Evolutionary conservation across 164 flowering plant species (phyloP).

Genomic region (Brasenia schreberi): DNA sequence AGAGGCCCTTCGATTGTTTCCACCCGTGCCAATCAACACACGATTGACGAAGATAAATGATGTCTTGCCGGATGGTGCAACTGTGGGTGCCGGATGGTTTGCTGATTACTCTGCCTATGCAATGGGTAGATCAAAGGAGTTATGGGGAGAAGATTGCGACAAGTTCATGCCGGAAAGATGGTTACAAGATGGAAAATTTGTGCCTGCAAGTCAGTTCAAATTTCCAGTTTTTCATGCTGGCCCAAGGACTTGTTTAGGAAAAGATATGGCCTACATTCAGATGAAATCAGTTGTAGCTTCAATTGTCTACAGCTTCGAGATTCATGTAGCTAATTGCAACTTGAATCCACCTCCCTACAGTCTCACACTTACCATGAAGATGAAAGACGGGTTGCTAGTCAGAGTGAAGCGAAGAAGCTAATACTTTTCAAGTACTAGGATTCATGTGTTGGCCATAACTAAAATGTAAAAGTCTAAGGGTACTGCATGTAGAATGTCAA

Average conservation of each 20-base stretch:
- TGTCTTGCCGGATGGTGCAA: slow-evolving; percentile 30
- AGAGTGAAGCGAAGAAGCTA: neutral
- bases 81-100: slow-evolving; percentile 30
- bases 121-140: slow-evolving; percentile 36
- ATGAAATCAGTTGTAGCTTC: slow-evolving; percentile 44
- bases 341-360: slow-evolving; percentile 22
- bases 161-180: slow-evolving; percentile 49
- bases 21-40: slow-evolving; percentile 37
- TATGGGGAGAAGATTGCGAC: slow-evolving; percentile 42
- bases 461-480: neutral
- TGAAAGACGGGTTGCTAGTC: slow-evolving; percentile 39
- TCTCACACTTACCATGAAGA: slow-evolving; percentile 22
- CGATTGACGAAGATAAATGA: slow-evolving; percentile 21
- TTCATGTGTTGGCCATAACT: neutral
- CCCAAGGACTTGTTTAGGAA: slow-evolving; percentile 44
- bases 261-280: slow-evolving; percentile 50
- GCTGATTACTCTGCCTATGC: slow-evolving; percentile 42
- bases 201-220: slow-evolving; percentile 20
- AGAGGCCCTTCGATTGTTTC: slow-evolving; percentile 32
- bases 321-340: slow-evolving; percentile 24
- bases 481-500: neutral
- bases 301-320: slow-evolving; percentile 24
- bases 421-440: neutral
- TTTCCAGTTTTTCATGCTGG: slow-evolving; percentile 51
- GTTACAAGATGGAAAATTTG: slow-evolving; percentile 22